Evolutionary conservation across 495 filamentous ascomycete species (phyloP).

Genomic region (Chaetomium tenue): DNA sequence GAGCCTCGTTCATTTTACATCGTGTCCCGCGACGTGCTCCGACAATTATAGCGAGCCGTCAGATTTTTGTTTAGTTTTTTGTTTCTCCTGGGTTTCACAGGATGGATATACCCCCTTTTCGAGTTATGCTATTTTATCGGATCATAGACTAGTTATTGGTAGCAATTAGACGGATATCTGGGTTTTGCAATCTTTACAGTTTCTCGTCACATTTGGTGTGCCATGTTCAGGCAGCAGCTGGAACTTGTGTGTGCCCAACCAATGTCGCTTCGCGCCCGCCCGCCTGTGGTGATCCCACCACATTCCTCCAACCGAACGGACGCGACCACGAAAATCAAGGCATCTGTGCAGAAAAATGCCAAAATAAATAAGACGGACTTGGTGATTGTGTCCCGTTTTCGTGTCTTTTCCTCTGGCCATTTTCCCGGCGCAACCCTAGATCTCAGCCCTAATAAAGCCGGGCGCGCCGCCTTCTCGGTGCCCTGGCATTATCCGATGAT

Average conservation of each 20-base stretch:
- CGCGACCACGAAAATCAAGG: background rate
- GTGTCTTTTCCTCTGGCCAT: background rate
- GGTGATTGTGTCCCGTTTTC: background rate
- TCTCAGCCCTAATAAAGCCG: constrained; percentile 8
- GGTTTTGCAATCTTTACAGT: background rate
- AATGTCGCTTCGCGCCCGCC: background rate
- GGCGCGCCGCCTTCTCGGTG: background rate
- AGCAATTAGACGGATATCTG: constrained; percentile 24
- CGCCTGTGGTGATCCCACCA: background rate
- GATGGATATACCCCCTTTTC: constrained; percentile 40
- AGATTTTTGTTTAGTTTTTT: constrained; percentile 13
- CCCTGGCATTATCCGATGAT: background rate
- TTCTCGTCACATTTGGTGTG: background rate
- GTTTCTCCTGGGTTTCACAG: constrained; percentile 33
- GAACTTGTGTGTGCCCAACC: constrained; percentile 11
- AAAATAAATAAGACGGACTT: background rate
- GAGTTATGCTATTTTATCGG: constrained; percentile 17
- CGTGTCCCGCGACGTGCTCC: constrained; percentile 23
- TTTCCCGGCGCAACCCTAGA: constrained; percentile 4
- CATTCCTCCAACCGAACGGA: background rate
- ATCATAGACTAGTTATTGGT: constrained; percentile 16
- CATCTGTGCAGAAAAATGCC: background rate
- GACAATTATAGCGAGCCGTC: constrained; percentile 27
- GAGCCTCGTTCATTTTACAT: constrained; percentile 21
- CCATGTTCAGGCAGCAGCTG: constrained; percentile 1